Evolutionary conservation across 495 filamentous ascomycete species (phyloP).

Genomic region (Massariosphaeria phaeospora): DNA sequence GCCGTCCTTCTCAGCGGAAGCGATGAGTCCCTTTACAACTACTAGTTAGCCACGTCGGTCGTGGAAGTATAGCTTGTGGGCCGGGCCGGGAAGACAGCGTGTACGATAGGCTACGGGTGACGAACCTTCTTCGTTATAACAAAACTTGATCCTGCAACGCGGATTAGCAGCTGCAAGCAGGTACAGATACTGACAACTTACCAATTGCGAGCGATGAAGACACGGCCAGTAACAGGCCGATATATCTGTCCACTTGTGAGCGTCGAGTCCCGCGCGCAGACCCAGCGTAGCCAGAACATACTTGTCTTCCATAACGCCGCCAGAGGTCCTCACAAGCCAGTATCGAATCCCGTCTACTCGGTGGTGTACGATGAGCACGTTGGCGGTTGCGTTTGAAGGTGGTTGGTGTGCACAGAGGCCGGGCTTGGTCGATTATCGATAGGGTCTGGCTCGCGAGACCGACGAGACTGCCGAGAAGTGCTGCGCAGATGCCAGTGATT

Average conservation of each 20-base stretch:
- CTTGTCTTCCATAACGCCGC: constrained; percentile 72
- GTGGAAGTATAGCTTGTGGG: neutral
- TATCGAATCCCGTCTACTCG: too few species aligned
- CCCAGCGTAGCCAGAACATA: constrained; percentile 45
- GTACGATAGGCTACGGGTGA: constrained; percentile 16
- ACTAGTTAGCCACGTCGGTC: constrained; percentile 6
- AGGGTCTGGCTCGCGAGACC: constrained; percentile 2
- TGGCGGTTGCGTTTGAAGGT: constrained; percentile 22
- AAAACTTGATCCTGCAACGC: constrained; percentile 70
- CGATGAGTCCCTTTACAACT: constrained; percentile 67
- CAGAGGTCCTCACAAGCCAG: too few species aligned
- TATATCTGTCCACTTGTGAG: constrained; percentile 61
- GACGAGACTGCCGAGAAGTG: neutral
- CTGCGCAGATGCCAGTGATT: neutral
- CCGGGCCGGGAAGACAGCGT: neutral
- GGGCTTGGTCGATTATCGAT: constrained; percentile 21
- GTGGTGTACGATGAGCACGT: neutral
- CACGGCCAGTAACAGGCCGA: constrained; percentile 85
- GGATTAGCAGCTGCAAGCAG: constrained; percentile 32
- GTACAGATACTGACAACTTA: constrained; percentile 44
- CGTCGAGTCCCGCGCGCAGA: neutral
- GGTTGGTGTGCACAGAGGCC: constrained; percentile 2
- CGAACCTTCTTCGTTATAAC: constrained; percentile 88
- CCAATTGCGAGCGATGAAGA: constrained; percentile 90
- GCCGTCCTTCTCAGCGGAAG: constrained; percentile 82